Evolutionary conservation across 2,329 filamentous ascomycete genomes (phyloP).

Genomic region (Leptographium lundbergii): DNA sequence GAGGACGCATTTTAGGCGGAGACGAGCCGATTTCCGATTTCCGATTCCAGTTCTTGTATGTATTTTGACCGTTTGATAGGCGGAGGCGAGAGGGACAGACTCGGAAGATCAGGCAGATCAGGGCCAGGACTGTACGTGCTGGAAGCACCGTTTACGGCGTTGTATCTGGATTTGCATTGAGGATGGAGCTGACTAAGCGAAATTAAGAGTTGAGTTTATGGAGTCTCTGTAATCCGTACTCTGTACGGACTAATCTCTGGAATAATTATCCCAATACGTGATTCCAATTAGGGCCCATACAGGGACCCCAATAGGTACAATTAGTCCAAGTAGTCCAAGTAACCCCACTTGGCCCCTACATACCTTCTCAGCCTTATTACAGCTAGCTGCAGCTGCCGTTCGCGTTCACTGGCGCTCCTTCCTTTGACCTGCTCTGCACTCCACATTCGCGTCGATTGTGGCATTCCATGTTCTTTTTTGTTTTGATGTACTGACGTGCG

Average conservation of each 20-base stretch:
- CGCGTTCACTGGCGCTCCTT: neutral
- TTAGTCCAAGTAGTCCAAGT: too few relatives aligned
- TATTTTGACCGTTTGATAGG: neutral
- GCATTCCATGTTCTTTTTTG: too few relatives aligned
- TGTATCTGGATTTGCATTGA: neutral
- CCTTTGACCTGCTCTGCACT: neutral
- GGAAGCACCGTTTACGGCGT: neutral
- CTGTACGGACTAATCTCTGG: too few relatives aligned
- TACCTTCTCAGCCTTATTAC: neutral
- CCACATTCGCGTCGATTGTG: too few relatives aligned
- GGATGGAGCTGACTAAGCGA: neutral
- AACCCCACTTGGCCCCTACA: neutral
- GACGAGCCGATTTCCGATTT: neutral
- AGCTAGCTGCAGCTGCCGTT: neutral
- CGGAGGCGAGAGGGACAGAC: neutral
- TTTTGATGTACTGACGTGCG: too few relatives aligned
- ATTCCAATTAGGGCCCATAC: too few relatives aligned
- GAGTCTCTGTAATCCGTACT: too few relatives aligned
- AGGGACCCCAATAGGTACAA: too few relatives aligned
- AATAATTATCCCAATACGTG: too few relatives aligned
- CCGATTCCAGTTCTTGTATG: neutral
- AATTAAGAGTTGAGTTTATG: too few relatives aligned
- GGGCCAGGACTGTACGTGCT: neutral
- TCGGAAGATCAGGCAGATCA: neutral
- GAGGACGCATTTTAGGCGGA: constrained; percentile 41